Base-by-base conservation (phyloP, 306 rosid species). In the Cicer chorassanicum region DNA sequence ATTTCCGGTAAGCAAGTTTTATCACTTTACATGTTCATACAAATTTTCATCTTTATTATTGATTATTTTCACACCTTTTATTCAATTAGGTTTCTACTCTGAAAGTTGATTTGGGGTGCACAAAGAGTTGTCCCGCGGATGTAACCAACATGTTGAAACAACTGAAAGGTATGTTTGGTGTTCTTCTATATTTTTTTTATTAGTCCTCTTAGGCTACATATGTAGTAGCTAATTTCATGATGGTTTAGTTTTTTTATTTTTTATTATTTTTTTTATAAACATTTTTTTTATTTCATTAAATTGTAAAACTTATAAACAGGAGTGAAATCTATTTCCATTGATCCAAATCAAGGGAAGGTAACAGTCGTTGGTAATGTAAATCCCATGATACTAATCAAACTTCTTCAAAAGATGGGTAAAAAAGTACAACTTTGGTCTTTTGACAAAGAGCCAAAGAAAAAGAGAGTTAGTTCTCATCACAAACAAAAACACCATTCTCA, bases 31-130 rank as follows among this genome's bases (percentile, higher is more conserved):
- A 46, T 12, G 12, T 46, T 6, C 15, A 46, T 46, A 12, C 15
- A 46, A 46, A 46, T 2, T 1, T 12, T 46, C 51, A 46, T 12
- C 0, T 46, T 46, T 12, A 4, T 46, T 46, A 12, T 12, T 46
- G 5, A 46, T 6, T 46, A 46, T 46, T 46, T 46, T 46, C 15
- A 11, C 13, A 11, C 13, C 51, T 54, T 54, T 8, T 10, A 7
- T 54, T 7, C 60, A 54, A 34, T 60, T 36, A 78, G 76, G 12
- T 69, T 61, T 60, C 56, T 11, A 78, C 65, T 46, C 16, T 68
- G 34, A 77, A 77, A 70, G 71, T 78, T 69, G 82, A 78, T 60
- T 69, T 70, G 1, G 71, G 63, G n/a, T 69, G 71, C 65, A 38
- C 70, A 62, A 48, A 41, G 62, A 39, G 50, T 16, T 68, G 75